Conservation (phyloP, 441 rosid genomes). For the Gossypium aridum region DNA sequence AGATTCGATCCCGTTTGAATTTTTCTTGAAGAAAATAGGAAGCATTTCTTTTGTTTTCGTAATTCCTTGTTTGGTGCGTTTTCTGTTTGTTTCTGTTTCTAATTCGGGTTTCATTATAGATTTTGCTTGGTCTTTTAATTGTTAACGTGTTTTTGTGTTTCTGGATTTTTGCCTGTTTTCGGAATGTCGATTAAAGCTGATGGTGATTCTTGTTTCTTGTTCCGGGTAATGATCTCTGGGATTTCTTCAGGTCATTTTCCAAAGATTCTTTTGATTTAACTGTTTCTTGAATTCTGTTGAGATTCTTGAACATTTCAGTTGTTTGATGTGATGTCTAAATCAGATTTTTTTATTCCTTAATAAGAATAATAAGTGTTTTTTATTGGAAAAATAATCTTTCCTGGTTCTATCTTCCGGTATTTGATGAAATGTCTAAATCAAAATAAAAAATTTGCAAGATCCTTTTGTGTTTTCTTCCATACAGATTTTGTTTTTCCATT, state of each 20-base stretch:
- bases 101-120: neutral
- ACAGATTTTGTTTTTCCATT: neutral
- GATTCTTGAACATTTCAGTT: constrained; percentile 16
- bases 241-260: neutral
- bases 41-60: neutral
- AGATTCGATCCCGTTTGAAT: neutral
- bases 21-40: neutral
- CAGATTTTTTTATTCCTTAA: constrained; percentile 5
- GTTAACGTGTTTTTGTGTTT: neutral
- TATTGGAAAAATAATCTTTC: constrained; percentile 12
- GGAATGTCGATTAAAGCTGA: neutral
- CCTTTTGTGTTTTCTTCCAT: neutral
- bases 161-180: neutral
- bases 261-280: constrained; percentile 4
- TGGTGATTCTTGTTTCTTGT: neutral
- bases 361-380: constrained; percentile 6
- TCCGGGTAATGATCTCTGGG: neutral
- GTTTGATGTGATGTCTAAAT: constrained; percentile 25
- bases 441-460: neutral
- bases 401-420: constrained; percentile 2
- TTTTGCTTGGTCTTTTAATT: neutral
- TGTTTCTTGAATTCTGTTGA: constrained; percentile 4
- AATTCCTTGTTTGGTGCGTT: neutral
- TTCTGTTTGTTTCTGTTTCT: constrained; percentile 1
- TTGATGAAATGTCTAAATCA: constrained; percentile 32